Conservation (phyloP, 176 grass and related monocot genomes). For the Ampelocalamus luodianensis region DNA sequence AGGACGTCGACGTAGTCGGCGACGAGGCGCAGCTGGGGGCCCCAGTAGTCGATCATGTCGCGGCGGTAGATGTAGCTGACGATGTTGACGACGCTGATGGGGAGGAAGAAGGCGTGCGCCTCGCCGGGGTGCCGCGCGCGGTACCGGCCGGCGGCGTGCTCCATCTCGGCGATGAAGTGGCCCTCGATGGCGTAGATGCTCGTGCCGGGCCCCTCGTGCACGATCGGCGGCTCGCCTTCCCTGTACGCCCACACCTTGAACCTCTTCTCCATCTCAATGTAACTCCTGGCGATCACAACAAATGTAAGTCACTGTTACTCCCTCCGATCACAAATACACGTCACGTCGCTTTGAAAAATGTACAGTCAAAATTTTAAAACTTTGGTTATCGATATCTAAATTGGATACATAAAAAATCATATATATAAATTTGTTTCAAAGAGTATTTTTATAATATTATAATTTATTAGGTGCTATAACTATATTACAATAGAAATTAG, state of each 20-base stretch:
- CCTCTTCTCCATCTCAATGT: constrained; percentile 53
- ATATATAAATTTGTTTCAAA: too few species aligned
- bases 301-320: not conserved
- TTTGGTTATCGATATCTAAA: too few species aligned
- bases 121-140: constrained; percentile 39
- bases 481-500: too few species aligned
- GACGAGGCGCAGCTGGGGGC: constrained; percentile 38
- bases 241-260: constrained; percentile 53
- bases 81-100: constrained; percentile 46
- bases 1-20: constrained; percentile 51
- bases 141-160: constrained; percentile 30
- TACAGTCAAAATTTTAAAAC: too few species aligned
- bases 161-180: constrained; percentile 43
- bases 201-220: constrained; percentile 1
- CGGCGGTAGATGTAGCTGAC: constrained; percentile 44
- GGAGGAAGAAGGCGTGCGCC: constrained; percentile 59
- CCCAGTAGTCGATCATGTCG: constrained; percentile 45
- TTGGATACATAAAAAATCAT: too few species aligned
- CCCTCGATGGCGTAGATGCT: constrained; percentile 41
- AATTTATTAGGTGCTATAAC: too few species aligned
- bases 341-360: too few species aligned
- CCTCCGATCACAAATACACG: too few species aligned
- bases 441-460: too few species aligned
- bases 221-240: constrained; percentile 47
- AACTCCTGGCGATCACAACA: constrained; percentile 36